Conservation (phyloP, 2,329 filamentous ascomycete genomes). For the Arthrobotrys pseudoclavata region DNA sequence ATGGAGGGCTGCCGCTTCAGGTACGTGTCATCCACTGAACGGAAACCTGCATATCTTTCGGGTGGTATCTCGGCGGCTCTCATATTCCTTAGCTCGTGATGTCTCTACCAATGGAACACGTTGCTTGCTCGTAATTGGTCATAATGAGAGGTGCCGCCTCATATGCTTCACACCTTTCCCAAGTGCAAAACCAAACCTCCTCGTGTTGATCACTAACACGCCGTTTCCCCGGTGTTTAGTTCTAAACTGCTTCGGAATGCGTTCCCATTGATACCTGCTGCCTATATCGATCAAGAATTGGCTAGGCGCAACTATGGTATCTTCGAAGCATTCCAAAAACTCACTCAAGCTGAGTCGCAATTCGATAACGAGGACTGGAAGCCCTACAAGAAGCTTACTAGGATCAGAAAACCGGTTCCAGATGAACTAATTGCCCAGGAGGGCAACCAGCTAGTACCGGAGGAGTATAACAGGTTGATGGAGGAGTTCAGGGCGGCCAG, state of each 20-base stretch:
- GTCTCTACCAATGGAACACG: too few species aligned
- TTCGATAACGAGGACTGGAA: constrained; percentile 60
- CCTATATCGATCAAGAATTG: constrained; percentile 66
- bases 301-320: constrained; percentile 64
- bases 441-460: constrained; percentile 61
- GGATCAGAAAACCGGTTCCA: constrained; percentile 61
- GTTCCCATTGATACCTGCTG: constrained; percentile 66
- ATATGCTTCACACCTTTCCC: background rate
- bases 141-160: constrained; percentile 17
- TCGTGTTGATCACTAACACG: constrained; percentile 43
- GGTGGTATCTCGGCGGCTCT: background rate
- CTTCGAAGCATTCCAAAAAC: constrained; percentile 64
- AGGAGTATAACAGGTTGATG: constrained; percentile 64
- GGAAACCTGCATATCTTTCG: background rate
- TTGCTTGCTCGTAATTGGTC: constrained; percentile 32
- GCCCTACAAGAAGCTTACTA: constrained; percentile 64
- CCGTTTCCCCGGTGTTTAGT: constrained; percentile 58
- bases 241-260: constrained; percentile 64
- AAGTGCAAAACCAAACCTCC: background rate
- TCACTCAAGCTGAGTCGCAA: constrained; percentile 66
- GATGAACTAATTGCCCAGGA: constrained; percentile 50
- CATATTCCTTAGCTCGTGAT: too few species aligned
- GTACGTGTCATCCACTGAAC: constrained; percentile 19
- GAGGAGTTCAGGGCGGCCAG: constrained; percentile 60
- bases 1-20: constrained; percentile 41